Percentiles rank a stretch among this genome's conserved stretches.
Conservation (phyloP, 2,329 filamentous ascomycete genomes). For the Fusarium setosum region DNA sequence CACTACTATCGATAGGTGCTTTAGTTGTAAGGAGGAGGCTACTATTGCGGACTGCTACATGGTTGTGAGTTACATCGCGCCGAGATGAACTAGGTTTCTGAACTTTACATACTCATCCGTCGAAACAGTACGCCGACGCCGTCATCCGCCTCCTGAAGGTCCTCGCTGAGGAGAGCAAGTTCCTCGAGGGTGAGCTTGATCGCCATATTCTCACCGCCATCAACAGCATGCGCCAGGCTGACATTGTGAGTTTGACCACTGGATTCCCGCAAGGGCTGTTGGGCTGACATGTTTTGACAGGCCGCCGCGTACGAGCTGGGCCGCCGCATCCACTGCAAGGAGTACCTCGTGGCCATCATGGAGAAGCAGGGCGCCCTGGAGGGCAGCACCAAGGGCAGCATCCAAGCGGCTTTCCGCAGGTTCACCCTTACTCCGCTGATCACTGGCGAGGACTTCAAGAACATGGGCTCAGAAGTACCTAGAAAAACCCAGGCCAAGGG, state of each 20-base stretch:
- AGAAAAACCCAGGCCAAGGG: neutral
- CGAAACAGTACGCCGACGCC: conserved; percentile 42
- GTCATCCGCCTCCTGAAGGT: conserved; percentile 42
- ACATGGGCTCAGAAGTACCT: no score
- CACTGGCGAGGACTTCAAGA: conserved; percentile 44
- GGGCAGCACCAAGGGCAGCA: conserved; percentile 41
- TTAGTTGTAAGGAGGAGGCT: conserved; percentile 37
- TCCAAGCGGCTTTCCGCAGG: conserved; percentile 41
- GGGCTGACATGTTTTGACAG: conserved; percentile 18
- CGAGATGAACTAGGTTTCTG: neutral
- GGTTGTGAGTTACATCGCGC: conserved; percentile 19
- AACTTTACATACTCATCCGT: neutral
- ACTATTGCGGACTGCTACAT: conserved; percentile 43
- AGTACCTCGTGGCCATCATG: conserved; percentile 40
- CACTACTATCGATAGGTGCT: conserved; percentile 40
- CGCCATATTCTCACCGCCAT: conserved; percentile 43
- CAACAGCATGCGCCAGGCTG: conserved; percentile 44
- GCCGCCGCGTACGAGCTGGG: conserved; percentile 43
- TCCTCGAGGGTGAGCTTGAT: conserved; percentile 43
- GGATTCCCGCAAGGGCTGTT: neutral
- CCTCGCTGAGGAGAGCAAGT: conserved; percentile 38
- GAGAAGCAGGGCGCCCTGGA: conserved; percentile 45
- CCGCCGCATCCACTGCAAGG: conserved; percentile 43
- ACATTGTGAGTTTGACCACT: conserved; percentile 28
- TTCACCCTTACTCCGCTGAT: conserved; percentile 44